These are phyloP conservation scores for Circinella umbellata DNA, from an alignment of 371 early-diverging fungal species.

Conservation along the genomic window DNA sequence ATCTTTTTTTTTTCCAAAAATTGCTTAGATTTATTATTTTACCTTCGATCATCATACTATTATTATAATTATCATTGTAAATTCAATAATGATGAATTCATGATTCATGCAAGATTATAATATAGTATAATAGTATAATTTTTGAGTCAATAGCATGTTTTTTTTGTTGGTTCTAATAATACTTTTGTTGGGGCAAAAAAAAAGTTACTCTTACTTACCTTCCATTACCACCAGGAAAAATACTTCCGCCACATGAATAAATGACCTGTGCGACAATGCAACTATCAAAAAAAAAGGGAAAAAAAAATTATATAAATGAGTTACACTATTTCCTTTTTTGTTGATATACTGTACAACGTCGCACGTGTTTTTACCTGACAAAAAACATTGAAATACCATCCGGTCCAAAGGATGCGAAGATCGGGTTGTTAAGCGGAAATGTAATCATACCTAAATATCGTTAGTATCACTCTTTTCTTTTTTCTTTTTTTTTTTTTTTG, in stretches of 20 bases:
- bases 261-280: conserved; percentile 86
- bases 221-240: conserved; percentile 91
- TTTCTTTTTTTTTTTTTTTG: too few relatives aligned
- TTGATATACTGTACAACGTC: too few relatives aligned
- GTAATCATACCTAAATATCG: conserved; percentile 78
- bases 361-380: conserved; percentile 63
- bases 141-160: not conserved
- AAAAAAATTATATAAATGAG: not conserved
- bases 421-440: conserved; percentile 82
- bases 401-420: conserved; percentile 82
- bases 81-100: not conserved
- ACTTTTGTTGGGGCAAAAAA: not conserved
- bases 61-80: not conserved
- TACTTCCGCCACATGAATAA: conserved; percentile 84
- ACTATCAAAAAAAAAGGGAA: conserved; percentile 32
- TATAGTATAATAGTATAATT: not conserved
- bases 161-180: not conserved
- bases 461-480: not conserved
- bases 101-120: not conserved
- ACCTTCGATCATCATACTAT: conserved; percentile 19
- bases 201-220: conserved; percentile 36
- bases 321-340: too few relatives aligned
- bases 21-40: not conserved
- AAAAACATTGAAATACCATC: conserved; percentile 95
- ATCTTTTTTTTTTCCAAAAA: not conserved